Evolutionary conservation across 805 yeast genomes (phyloP).

Genomic region (Spathaspora boniae): DNA sequence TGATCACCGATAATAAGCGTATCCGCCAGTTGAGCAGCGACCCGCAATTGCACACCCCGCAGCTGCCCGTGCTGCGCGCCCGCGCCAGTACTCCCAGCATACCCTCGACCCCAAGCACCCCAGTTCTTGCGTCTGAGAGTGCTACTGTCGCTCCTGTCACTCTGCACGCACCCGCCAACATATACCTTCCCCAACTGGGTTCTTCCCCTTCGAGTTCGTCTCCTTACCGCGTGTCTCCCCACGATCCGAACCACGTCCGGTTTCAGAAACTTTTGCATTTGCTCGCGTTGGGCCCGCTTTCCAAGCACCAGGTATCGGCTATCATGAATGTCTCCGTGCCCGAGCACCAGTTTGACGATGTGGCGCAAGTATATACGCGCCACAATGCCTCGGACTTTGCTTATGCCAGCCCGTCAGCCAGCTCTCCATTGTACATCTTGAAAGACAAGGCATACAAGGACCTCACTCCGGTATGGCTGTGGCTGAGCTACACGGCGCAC

Average conservation of each 20-base stretch:
- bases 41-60: not conserved
- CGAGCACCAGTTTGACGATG: conserved; percentile 14
- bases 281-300: conserved; percentile 47
- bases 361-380: conserved; percentile 28
- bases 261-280: conserved; percentile 36
- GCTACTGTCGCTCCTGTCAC: too few species aligned
- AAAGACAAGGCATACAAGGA: conserved; percentile 42
- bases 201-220: not conserved
- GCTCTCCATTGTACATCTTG: conserved; percentile 26
- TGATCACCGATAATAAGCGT: conserved; percentile 27
- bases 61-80: conserved; percentile 11
- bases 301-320: conserved; percentile 19
- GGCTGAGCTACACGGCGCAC: conserved; percentile 28
- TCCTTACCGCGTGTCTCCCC: conserved; percentile 1
- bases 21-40: conserved; percentile 16
- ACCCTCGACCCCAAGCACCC: conserved; percentile 8
- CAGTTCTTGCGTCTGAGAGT: too few species aligned
- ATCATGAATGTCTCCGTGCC: conserved; percentile 6
- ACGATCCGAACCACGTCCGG: not conserved
- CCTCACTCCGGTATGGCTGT: conserved; percentile 34
- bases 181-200: not conserved
- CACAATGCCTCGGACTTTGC: conserved; percentile 29
- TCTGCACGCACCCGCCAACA: not conserved
- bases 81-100: conserved; percentile 12
- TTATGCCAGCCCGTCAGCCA: too few species aligned